Percentiles rank a stretch among this genome's conserved stretches.
Evolutionary conservation across 2,329 filamentous ascomycete genomes (phyloP).

Genomic region (Claviceps digitariae): DNA sequence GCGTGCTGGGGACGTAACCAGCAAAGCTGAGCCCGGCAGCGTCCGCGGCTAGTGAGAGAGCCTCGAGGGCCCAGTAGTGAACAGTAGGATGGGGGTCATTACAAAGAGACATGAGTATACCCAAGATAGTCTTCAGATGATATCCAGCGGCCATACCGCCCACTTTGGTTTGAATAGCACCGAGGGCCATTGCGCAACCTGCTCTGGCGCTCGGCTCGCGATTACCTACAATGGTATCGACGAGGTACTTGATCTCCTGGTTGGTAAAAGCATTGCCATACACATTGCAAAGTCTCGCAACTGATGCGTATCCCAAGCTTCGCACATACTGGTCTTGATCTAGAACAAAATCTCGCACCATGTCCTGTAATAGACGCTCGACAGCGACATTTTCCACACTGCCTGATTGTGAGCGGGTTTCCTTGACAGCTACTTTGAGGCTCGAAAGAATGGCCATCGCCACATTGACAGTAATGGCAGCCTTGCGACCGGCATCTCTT

Average conservation of each 20-base stretch:
- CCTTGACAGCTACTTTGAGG: conserved; percentile 71
- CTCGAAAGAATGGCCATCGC: conserved; percentile 68
- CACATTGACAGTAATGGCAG: conserved; percentile 84
- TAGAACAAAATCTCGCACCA: conserved; percentile 57
- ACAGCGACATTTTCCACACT: conserved; percentile 62
- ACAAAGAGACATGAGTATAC: conserved; percentile 93
- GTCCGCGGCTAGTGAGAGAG: conserved; percentile 72
- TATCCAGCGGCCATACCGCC: conserved; percentile 96
- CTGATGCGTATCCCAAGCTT: conserved; percentile 68
- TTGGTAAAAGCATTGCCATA: conserved; percentile 85
- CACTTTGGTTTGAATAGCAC: conserved; percentile 86
- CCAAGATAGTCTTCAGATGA: conserved; percentile 93
- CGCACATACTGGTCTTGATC: conserved; percentile 79
- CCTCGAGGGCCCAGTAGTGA: conserved; percentile 92
- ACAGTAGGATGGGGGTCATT: conserved; percentile 92
- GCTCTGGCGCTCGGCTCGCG: conserved; percentile 86
- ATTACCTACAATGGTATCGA: conserved; percentile 90
- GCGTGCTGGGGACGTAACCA: conserved; percentile 73
- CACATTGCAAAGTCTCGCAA: conserved; percentile 70
- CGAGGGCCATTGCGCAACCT: conserved; percentile 85
- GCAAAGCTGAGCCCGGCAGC: conserved; percentile 89
- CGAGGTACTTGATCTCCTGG: conserved; percentile 75
- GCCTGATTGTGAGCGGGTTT: conserved; percentile 59
- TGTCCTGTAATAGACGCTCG: conserved; percentile 72
- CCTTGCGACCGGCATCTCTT: conserved; percentile 75